Conservation (phyloP, 371 early-diverging fungal genomes). For the Choanephora cucurbitarum region DNA sequence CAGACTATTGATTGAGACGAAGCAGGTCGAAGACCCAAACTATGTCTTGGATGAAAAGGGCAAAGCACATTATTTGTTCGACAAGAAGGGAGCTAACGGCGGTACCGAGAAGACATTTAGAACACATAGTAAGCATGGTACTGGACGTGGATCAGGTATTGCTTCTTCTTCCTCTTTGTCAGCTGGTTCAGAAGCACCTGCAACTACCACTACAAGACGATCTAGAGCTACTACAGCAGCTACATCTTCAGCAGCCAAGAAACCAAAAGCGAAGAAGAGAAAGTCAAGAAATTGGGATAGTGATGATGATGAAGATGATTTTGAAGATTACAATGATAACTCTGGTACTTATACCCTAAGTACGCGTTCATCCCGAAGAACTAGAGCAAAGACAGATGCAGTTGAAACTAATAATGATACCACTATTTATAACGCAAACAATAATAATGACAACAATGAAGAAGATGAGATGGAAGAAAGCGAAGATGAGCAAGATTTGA, state of each 20-base stretch:
- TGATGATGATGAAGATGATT: conserved; percentile 57
- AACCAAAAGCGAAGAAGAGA: conserved; percentile 44
- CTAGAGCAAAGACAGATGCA: conserved; percentile 14
- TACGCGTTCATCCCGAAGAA: conserved; percentile 27
- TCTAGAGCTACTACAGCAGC: conserved; percentile 23
- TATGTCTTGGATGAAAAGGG: conserved; percentile 72
- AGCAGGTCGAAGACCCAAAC: conserved; percentile 86
- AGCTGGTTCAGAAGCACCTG: not conserved
- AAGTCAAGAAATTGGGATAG: conserved; percentile 27
- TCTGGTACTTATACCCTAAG: conserved; percentile 67
- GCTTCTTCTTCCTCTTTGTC: conserved; percentile 16
- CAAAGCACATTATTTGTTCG: conserved; percentile 77
- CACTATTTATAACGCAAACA: conserved; percentile 4
- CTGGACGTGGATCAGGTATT: conserved; percentile 20
- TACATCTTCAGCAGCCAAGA: conserved; percentile 4
- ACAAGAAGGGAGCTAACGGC: conserved; percentile 79
- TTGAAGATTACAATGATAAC: conserved; percentile 60
- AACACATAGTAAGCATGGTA: conserved; percentile 66
- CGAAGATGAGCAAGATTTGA: conserved; percentile 41
- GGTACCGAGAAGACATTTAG: conserved; percentile 77
- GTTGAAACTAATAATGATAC: conserved; percentile 6
- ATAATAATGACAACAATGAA: conserved; percentile 23
- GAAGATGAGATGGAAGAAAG: conserved; percentile 24
- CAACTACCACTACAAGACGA: conserved; percentile 15
- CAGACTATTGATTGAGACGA: conserved; percentile 81